Conservation (phyloP, 352 stramenopile species). For the Globisporangium echinulatum region DNA sequence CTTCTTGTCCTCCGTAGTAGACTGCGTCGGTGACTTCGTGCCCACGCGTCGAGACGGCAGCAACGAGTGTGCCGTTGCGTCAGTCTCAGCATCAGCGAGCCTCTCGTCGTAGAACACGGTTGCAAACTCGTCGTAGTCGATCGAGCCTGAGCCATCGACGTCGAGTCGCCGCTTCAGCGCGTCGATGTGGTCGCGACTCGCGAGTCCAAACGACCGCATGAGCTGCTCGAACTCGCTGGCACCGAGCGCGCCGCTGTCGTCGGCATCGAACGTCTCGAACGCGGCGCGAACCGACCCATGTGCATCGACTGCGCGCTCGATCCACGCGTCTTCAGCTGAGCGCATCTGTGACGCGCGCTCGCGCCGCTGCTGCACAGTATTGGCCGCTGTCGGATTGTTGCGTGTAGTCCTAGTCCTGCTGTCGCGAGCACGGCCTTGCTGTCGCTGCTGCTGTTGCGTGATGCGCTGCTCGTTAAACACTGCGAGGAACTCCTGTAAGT, state of each 20-base stretch:
- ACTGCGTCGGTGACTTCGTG: not conserved
- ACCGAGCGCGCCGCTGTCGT: slow-evolving; percentile 33
- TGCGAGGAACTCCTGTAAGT: slow-evolving; percentile 45
- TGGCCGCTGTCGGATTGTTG: not conserved
- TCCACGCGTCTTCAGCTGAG: slow-evolving; percentile 42
- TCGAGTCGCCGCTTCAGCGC: slow-evolving; percentile 42
- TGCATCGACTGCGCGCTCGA: slow-evolving; percentile 22
- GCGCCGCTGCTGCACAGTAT: slow-evolving; percentile 15
- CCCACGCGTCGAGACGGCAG: not conserved
- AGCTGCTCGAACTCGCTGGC: slow-evolving; percentile 42
- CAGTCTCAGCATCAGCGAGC: not conserved
- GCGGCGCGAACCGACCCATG: slow-evolving; percentile 27
- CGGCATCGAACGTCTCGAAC: slow-evolving; percentile 40
- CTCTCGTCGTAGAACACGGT: slow-evolving; percentile 46
- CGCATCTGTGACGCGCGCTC: slow-evolving; percentile 21
- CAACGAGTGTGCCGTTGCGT: not conserved
- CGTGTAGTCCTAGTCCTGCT: not conserved
- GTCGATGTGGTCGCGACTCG: slow-evolving; percentile 31
- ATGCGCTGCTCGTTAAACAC: slow-evolving; percentile 39
- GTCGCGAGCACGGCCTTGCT: not conserved
- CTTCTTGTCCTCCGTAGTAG: slow-evolving; percentile 20
- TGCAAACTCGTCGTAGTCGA: slow-evolving; percentile 63
- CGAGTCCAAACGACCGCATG: slow-evolving; percentile 42
- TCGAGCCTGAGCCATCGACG: slow-evolving; percentile 29
- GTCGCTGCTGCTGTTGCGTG: not conserved